Conservation (phyloP, 345 rosid species). For the Triadica sebifera region DNA sequence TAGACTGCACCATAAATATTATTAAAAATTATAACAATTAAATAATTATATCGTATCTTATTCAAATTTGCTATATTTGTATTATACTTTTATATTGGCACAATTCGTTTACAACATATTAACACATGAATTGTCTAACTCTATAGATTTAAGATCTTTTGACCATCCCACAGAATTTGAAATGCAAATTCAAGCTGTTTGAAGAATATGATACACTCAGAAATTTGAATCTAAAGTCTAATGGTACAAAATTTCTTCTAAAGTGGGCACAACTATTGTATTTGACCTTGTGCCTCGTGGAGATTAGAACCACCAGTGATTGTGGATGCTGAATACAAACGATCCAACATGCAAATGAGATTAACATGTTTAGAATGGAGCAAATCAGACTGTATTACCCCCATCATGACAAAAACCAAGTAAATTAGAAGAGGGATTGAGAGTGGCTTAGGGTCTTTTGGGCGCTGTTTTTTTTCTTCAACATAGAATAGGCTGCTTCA, state of each 20-base stretch:
- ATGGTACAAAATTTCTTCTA: not conserved
- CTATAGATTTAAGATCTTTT: not conserved
- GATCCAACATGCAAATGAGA: not conserved
- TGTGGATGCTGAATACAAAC: not conserved
- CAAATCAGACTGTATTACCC: too few relatives aligned
- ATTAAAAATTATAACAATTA: too few relatives aligned
- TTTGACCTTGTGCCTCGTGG: not conserved
- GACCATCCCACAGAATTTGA: not conserved
- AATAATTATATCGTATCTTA: too few relatives aligned
- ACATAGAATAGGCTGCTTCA: slow-evolving; percentile 3
- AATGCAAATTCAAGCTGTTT: not conserved
- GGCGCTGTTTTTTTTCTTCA: not conserved
- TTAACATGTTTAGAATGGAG: not conserved
- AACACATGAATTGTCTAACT: too few relatives aligned
- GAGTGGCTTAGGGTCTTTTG: slow-evolving; percentile 1
- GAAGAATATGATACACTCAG: not conserved
- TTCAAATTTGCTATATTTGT: too few relatives aligned
- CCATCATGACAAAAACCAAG: too few relatives aligned
- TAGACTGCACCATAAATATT: too few relatives aligned
- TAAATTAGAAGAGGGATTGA: not conserved
- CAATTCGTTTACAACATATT: too few relatives aligned
- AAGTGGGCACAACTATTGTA: not conserved
- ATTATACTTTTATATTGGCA: too few relatives aligned
- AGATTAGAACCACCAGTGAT: not conserved
- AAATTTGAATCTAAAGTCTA: not conserved